Base-by-base conservation (phyloP, 1,284 basidiomycete species). In the Pseudozyma sp. region DNA sequence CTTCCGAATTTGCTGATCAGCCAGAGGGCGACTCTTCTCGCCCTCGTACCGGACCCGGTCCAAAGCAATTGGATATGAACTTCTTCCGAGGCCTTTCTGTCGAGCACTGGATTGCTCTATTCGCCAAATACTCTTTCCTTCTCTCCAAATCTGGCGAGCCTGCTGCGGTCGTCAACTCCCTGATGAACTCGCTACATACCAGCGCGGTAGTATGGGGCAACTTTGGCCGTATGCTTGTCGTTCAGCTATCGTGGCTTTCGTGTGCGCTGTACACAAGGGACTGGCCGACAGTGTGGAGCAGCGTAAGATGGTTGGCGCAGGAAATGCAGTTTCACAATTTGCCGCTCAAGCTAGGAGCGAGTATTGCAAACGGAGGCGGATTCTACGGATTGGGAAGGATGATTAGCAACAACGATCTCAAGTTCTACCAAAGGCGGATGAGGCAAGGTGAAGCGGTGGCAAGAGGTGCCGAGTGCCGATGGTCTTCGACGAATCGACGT, bases 31-130 rank as follows among this genome's bases (percentile, higher is more conserved):
- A 89, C 53, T 14, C 31, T 6, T 48, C 35, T 35, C 54, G 53
- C 10, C 18, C 43, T 2, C 59, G 57, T 36, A 50, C 34, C 13
- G 89, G 65, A 35, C 55, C 61, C 3, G 67, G 61, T 21, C 70
- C 70, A 14, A 66, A 69, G 31, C 72, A 77, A 53, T 51, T 72
- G 19, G 69, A 70, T 35, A 48, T 59, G 69, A 48, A 60, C 16
- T 48, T 73, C 1, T 97, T 96, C 85, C 90, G 95, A 7, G 92
- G 92, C 0, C 88, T 97, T n/a, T 88, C 88, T 2, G 92, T 94
- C 74, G 91, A 92, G 63, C 90, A 93, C 55, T 98, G 96, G 96
- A 85, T 96, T 52, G 87, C 88, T 4, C 83, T 97, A 19, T 91
- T 95, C 77, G 53, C 67, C 11, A 75, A 97, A 93, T 97, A 97